Base-by-base conservation (phyloP, 805 yeast genomes). In the Ogataea parapolymorpha region DNA sequence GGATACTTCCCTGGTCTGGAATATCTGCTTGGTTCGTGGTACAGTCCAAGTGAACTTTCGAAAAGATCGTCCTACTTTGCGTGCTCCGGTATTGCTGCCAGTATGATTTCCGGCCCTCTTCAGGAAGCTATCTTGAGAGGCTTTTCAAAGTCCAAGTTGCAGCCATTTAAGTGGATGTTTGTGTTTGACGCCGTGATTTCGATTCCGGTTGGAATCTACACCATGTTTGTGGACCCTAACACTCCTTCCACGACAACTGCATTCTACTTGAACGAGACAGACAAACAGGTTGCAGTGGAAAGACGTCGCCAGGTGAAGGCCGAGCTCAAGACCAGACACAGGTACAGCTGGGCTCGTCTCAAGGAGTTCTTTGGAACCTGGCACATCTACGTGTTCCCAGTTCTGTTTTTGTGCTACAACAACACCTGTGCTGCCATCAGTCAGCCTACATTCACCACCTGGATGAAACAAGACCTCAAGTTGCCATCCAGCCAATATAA, bases 1-100 rank as follows among this genome's bases (percentile, higher is more conserved):
- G 78, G 77, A 0, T 72, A 66, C 49, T 74, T 72, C 52, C 76
- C 77, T 2, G 75, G 75, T 23, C 52, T 72, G 49, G 75, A 70
- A 41, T 71, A 69, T 42, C 49, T 70, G 22, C 59, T 59, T 51
- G 70, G 69, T 1, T 55, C 64, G 2, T 63, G 66, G 60, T 66
- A 61, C 42, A 55, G 58, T 17, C 53, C 57, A n/a, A 36, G 42
- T 10, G 71, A 67, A 36, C 41, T 66, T 32, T 50, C 62, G 6
- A 67, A 65, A 37, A 46, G 71, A 38, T 57, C 68, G 13, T 42
- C 64, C 9, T 54, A 44, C 24, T 66, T 67, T 51, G 65, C 60
- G 8, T 58, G 62, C 39, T 55, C 68, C 10, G 63, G 64, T 12
- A 52, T 55, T 16, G 62, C 66, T 34, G 68, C 68, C 11, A 56